These are phyloP conservation scores for carrot (Daucus carota) DNA, from an alignment of 129 eudicot species.

Conservation along the genomic window DNA sequence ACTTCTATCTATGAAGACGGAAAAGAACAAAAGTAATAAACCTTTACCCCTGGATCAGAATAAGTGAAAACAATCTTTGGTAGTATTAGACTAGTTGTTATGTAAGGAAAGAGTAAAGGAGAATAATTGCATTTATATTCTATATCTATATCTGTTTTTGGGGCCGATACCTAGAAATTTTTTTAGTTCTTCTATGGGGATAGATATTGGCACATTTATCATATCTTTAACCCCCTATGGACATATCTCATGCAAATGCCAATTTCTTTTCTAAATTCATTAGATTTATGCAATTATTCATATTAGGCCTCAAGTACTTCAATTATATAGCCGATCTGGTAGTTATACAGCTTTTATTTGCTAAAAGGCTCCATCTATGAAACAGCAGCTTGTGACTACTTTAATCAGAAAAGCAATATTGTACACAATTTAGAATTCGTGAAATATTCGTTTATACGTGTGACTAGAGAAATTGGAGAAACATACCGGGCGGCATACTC, in stretches of 20 bases:
- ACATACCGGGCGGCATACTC: conserved; percentile 32
- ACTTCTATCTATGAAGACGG: background rate
- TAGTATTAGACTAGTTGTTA: background rate
- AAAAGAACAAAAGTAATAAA: background rate
- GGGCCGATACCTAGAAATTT: background rate
- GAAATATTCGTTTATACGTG: too few relatives aligned
- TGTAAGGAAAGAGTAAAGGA: background rate
- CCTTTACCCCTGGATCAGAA: background rate
- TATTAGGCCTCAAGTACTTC: background rate
- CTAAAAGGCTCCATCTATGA: background rate
- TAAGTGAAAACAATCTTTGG: background rate
- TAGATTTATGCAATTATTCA: too few relatives aligned
- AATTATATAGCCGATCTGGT: background rate
- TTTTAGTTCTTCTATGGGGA: background rate
- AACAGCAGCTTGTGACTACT: background rate
- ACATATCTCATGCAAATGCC: background rate
- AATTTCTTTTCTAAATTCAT: too few relatives aligned
- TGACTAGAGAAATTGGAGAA: background rate
- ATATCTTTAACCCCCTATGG: background rate
- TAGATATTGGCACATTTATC: background rate
- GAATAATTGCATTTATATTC: too few relatives aligned
- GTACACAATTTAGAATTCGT: background rate
- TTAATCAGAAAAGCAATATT: background rate
- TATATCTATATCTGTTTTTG: background rate
- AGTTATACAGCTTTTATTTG: background rate